Conservation (phyloP, 768 basidiomycete genomes). For the Phylloporus arenicola region DNA sequence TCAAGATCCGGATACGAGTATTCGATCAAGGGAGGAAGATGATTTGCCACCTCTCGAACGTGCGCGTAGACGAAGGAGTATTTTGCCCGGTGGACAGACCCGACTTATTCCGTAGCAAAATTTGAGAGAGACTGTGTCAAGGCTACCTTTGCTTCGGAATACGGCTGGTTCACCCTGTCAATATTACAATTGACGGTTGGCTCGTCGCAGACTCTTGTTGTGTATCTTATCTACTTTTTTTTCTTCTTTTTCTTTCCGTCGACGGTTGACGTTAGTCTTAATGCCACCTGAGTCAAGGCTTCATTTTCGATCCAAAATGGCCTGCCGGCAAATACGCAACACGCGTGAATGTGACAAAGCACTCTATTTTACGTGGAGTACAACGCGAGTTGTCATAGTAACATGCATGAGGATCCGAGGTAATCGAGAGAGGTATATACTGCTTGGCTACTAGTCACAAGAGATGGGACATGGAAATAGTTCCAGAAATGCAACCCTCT, state of each 20-base stretch:
- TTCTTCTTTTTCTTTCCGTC: neutral
- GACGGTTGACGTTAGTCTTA: neutral
- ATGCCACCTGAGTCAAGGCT: neutral
- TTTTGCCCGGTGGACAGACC: constrained; percentile 30
- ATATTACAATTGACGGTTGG: neutral
- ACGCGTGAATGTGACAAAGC: too few relatives aligned
- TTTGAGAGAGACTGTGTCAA: too few relatives aligned
- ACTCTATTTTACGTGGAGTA: too few relatives aligned
- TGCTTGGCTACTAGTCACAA: neutral
- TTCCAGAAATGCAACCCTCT: neutral
- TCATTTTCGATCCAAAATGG: too few relatives aligned
- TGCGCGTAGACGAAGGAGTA: constrained; percentile 49
- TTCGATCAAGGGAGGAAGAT: constrained; percentile 41
- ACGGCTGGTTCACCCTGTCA: neutral
- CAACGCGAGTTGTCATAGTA: too few relatives aligned
- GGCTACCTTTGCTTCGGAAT: neutral
- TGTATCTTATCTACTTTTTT: constrained; percentile 3
- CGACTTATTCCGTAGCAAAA: constrained; percentile 16
- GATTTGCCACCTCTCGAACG: constrained; percentile 65
- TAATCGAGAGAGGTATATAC: too few relatives aligned
- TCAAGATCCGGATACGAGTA: constrained; percentile 26
- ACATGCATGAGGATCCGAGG: too few relatives aligned
- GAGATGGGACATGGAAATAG: neutral
- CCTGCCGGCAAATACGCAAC: too few relatives aligned
- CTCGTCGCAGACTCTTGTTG: neutral